A percentile compares a stretch with the other conserved stretches of the same genome.
Evolutionary conservation across 176 grass and related monocot species (phyloP).

Genomic region (Eleusine indica): DNA sequence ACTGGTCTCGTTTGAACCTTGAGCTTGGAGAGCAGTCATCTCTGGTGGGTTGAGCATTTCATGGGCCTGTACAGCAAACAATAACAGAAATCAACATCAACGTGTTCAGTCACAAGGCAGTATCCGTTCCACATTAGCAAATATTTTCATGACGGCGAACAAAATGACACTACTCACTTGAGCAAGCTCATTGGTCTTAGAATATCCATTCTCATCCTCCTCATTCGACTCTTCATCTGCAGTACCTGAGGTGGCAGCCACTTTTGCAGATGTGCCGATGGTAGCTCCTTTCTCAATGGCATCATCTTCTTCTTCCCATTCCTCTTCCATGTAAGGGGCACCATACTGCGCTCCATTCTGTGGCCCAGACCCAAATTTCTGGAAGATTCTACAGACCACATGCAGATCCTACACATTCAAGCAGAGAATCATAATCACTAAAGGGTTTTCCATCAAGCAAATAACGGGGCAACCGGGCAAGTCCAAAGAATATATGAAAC

Average conservation of each 20-base stretch:
- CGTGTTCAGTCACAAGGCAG: conserved; percentile 12
- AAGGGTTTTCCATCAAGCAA: background rate
- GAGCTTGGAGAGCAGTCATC: conserved; percentile 26
- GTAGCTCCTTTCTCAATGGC: conserved; percentile 46
- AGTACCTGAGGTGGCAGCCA: conserved; percentile 30
- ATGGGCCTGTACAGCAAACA: conserved; percentile 31
- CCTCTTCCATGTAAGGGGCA: conserved; percentile 89
- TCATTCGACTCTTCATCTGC: conserved; percentile 51
- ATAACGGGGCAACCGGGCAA: background rate
- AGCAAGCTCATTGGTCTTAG: conserved; percentile 49
- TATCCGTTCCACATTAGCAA: background rate
- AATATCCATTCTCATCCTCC: conserved; percentile 50
- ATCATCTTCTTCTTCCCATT: conserved; percentile 84
- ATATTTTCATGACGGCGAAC: conserved; percentile 14
- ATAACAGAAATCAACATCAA: conserved; percentile 33
- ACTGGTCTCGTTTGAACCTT: conserved; percentile 35
- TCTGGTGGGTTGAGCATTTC: conserved; percentile 30
- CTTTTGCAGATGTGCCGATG: background rate
- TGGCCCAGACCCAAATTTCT: conserved; percentile 76
- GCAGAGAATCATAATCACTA: conserved; percentile 37
- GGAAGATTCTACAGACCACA: conserved; percentile 95
- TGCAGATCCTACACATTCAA: conserved; percentile 64
- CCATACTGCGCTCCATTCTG: conserved; percentile 96
- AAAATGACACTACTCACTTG: conserved; percentile 48
- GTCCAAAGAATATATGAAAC: background rate